phyloP scores from a whole-genome alignment of 306 rosid species.

The Cucurbita pepo region DNA sequence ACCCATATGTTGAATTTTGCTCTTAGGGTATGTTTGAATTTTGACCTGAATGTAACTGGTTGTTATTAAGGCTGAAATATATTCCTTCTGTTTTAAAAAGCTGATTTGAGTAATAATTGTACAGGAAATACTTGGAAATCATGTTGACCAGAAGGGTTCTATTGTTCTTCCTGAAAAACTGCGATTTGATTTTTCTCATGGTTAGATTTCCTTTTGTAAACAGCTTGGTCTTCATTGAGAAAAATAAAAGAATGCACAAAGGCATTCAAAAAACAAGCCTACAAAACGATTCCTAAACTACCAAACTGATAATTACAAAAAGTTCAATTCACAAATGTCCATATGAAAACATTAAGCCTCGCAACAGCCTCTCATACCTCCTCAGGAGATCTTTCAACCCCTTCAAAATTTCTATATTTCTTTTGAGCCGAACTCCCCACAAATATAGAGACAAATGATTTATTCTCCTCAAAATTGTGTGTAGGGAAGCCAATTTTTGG shows the following conservation, averaged over 20 bases:
- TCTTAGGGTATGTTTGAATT: slow-evolving; percentile 51
- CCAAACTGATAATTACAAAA: too few relatives aligned
- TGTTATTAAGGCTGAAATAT: neutral
- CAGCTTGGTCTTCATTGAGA: neutral
- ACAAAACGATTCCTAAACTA: neutral
- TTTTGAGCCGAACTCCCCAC: neutral
- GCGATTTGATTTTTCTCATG: slow-evolving; percentile 95
- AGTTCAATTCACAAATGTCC: neutral
- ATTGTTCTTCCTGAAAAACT: slow-evolving; percentile 94
- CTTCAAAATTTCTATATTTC: neutral
- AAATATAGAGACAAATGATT: neutral
- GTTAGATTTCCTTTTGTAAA: slow-evolving; percentile 20
- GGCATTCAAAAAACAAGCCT: too few relatives aligned
- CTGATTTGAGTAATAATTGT: slow-evolving; percentile 7
- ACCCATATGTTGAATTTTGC: slow-evolving; percentile 97
- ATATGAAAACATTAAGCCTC: neutral
- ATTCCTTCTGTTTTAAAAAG: neutral
- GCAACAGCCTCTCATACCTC: neutral
- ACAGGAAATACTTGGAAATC: slow-evolving; percentile 87
- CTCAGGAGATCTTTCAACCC: neutral
- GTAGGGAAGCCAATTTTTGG: neutral
- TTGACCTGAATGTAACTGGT: neutral
- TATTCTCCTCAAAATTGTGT: neutral
- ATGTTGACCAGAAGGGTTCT: slow-evolving; percentile 92
- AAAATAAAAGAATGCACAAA: neutral